Percentiles rank a stretch among this genome's conserved stretches.
Conservation (phyloP, 441 rosid species). For the Populus hybrid region DNA sequence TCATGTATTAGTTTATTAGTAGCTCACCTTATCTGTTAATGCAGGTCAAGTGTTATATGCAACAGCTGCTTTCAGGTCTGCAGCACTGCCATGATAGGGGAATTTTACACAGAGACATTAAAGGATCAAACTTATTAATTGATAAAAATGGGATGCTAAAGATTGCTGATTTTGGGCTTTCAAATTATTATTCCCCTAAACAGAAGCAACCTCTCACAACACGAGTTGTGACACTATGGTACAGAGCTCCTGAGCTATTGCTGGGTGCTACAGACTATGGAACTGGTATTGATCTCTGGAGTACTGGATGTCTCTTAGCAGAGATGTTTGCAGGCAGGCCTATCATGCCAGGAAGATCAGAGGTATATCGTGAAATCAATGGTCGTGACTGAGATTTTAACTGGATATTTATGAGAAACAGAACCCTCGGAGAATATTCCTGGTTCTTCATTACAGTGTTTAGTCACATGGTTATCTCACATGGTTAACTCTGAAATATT, state of each 20-base stretch:
- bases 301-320: constrained; percentile 80
- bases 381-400: neutral
- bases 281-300: constrained; percentile 79
- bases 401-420: neutral
- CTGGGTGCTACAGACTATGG: constrained; percentile 71
- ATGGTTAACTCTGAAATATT: neutral
- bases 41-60: constrained; percentile 61
- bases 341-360: constrained; percentile 79
- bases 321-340: constrained; percentile 72
- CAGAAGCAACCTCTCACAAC: no score
- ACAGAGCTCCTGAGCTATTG: constrained; percentile 17
- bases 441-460: neutral
- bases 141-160: constrained; percentile 47
- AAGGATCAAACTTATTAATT: constrained; percentile 54
- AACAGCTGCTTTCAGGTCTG: constrained; percentile 36
- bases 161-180: no score
- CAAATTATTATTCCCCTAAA: no score
- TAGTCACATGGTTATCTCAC: neutral
- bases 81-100: constrained; percentile 43
- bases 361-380: constrained; percentile 21
- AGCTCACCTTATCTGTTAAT: constrained; percentile 15
- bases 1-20: neutral
- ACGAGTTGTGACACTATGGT: no score
- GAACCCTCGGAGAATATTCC: neutral
- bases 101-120: constrained; percentile 53